Percentiles rank a stretch among this genome's conserved stretches.
These are phyloP conservation scores for Claviceps capensis DNA, from an alignment of 2,329 filamentous ascomycete species.

Conservation along the genomic window DNA sequence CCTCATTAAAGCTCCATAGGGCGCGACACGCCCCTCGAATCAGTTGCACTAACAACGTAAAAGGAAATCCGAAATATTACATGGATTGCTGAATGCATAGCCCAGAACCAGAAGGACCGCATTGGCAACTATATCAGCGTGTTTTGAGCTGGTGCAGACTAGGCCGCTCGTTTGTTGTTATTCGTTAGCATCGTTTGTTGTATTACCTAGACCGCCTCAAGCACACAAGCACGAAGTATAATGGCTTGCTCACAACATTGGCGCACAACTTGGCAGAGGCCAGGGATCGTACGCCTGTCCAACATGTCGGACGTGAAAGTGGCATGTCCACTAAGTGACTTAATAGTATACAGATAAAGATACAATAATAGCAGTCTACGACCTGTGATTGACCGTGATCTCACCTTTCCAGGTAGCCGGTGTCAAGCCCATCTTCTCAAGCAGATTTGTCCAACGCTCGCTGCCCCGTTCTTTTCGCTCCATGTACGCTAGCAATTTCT, in stretches of 20 bases:
- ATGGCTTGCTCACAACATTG: constrained; percentile 10
- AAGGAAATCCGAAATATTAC: constrained; percentile 99
- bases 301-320: background rate
- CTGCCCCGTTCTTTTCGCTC: constrained; percentile 82
- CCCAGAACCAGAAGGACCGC: constrained; percentile 97
- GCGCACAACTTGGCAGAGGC: constrained; percentile 17
- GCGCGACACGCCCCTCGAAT: background rate
- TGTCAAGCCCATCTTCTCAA: constrained; percentile 71
- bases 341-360: constrained; percentile 31
- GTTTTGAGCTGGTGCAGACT: constrained; percentile 42
- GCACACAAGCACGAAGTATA: constrained; percentile 23
- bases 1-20: background rate
- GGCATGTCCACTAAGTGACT: constrained; percentile 10
- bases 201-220: constrained; percentile 24
- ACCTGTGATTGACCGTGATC: constrained; percentile 38
- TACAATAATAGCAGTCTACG: constrained; percentile 28
- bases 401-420: constrained; percentile 85
- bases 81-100: constrained; percentile 99
- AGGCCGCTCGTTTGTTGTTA: background rate
- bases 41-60: constrained; percentile 16
- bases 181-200: constrained; percentile 25
- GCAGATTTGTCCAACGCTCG: constrained; percentile 74
- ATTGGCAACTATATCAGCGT: constrained; percentile 99
- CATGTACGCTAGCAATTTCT: constrained; percentile 80
- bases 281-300: constrained; percentile 7